These are phyloP conservation scores for Penicillium bovifimosum DNA, from an alignment of 495 filamentous ascomycete species.

Conservation along the genomic window DNA sequence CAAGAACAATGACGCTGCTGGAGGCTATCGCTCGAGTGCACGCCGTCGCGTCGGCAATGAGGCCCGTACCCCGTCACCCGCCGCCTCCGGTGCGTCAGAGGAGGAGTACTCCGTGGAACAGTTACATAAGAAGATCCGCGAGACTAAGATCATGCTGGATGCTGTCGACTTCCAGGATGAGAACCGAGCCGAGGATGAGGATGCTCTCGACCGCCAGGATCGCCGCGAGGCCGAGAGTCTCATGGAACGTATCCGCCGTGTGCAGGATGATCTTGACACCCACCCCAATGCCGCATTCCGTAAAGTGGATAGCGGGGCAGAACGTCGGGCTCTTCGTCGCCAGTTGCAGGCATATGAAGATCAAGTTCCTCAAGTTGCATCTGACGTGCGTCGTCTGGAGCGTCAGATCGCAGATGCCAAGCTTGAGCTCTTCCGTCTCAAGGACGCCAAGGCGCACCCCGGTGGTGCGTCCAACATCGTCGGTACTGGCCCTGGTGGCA, in stretches of 20 bases:
- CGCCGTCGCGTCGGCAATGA: constrained; percentile 74
- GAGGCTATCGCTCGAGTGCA: constrained; percentile 91
- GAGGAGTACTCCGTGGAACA: constrained; percentile 86
- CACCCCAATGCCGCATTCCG: constrained; percentile 76
- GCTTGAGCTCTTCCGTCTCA: constrained; percentile 89
- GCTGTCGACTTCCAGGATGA: constrained; percentile 97
- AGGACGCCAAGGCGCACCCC: constrained; percentile 88
- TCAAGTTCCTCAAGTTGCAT: constrained; percentile 85
- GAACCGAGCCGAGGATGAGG: constrained; percentile 82
- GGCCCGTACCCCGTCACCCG: constrained; percentile 67
- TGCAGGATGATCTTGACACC: constrained; percentile 93
- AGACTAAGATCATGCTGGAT: constrained; percentile 93
- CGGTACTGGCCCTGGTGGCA: constrained; percentile 88
- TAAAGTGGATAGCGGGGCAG: constrained; percentile 75
- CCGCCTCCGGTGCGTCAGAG: constrained; percentile 65
- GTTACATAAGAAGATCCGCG: constrained; percentile 84
- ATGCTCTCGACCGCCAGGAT: constrained; percentile 84
- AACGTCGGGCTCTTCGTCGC: constrained; percentile 76
- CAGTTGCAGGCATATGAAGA: constrained; percentile 86
- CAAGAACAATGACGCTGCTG: constrained; percentile 82
- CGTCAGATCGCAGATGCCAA: constrained; percentile 87
- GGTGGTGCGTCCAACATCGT: constrained; percentile 76
- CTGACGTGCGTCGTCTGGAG: constrained; percentile 84
- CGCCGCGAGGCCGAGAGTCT: constrained; percentile 90
- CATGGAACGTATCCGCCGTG: constrained; percentile 83